phyloP scores from a whole-genome alignment of 139 green algal species.

The Edaphochlamys debaryana region DNA sequence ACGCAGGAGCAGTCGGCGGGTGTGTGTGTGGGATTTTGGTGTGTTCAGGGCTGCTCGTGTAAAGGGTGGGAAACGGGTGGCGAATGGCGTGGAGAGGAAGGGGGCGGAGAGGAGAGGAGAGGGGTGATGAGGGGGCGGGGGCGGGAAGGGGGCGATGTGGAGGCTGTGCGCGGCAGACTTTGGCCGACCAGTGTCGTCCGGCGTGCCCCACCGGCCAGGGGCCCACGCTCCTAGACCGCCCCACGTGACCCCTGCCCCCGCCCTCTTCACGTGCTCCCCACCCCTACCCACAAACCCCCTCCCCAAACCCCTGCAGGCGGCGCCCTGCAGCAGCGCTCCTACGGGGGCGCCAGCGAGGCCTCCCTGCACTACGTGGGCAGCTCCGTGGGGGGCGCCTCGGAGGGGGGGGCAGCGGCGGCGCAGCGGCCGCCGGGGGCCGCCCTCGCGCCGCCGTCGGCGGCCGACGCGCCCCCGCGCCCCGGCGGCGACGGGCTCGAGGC shows the following conservation, averaged over 20 bases:
- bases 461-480: too few species aligned
- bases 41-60: too few species aligned
- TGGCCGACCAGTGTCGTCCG: not conserved
- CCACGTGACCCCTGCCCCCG: too few species aligned
- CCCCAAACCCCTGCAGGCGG: not conserved
- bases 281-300: too few species aligned
- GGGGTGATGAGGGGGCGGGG: too few species aligned
- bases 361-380: not conserved
- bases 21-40: not conserved
- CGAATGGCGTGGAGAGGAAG: too few species aligned
- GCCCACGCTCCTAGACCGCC: too few species aligned
- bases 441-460: not conserved
- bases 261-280: not conserved
- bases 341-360: not conserved
- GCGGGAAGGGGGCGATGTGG: too few species aligned
- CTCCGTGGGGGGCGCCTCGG: not conserved
- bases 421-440: not conserved
- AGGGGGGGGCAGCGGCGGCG: not conserved
- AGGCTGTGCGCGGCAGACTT: too few species aligned
- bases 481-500: not conserved
- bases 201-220: too few species aligned
- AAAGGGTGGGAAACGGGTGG: too few species aligned
- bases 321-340: not conserved
- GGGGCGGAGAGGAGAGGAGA: not conserved
- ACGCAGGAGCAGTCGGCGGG: not conserved